A percentile compares a stretch with the other conserved stretches of the same genome.
These are phyloP conservation scores for Gossypium raimondii DNA, from an alignment of 345 rosid species.

Conservation along the genomic window DNA sequence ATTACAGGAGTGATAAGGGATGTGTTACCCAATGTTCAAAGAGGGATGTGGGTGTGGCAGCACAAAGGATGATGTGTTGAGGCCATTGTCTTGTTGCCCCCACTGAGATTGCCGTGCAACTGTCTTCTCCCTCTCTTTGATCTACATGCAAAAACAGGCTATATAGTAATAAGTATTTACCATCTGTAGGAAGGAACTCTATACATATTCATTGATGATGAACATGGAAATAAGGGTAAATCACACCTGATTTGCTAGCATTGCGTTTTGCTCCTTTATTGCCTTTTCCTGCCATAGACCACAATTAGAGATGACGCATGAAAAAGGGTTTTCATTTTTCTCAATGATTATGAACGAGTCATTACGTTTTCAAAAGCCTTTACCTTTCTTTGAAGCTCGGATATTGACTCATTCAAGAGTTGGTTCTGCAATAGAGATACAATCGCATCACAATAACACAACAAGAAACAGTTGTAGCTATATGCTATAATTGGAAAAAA, in stretches of 20 bases:
- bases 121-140: slow-evolving; percentile 63
- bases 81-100: slow-evolving; percentile 48
- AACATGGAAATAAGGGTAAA: neutral
- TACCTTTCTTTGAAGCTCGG: slow-evolving; percentile 77
- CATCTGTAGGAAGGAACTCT: neutral
- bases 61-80: slow-evolving; percentile 34
- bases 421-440: slow-evolving; percentile 56
- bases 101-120: slow-evolving; percentile 48
- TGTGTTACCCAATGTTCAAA: slow-evolving; percentile 51
- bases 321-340: neutral
- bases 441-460: neutral
- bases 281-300: slow-evolving; percentile 51
- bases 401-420: slow-evolving; percentile 75
- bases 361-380: neutral
- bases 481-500: neutral
- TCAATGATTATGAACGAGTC: neutral
- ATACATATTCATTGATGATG: neutral
- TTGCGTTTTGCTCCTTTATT: slow-evolving; percentile 60
- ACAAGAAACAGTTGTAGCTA: neutral
- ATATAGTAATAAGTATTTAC: neutral
- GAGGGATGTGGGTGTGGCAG: slow-evolving; percentile 48
- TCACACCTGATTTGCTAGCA: slow-evolving; percentile 68
- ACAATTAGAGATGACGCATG: neutral
- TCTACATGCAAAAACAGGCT: slow-evolving; percentile 25
- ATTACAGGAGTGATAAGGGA: neutral